A percentile compares a stretch with the other conserved stretches of the same genome.
These are phyloP conservation scores for Brettanomyces nanus DNA, from an alignment of 805 yeast species.

Conservation along the genomic window DNA sequence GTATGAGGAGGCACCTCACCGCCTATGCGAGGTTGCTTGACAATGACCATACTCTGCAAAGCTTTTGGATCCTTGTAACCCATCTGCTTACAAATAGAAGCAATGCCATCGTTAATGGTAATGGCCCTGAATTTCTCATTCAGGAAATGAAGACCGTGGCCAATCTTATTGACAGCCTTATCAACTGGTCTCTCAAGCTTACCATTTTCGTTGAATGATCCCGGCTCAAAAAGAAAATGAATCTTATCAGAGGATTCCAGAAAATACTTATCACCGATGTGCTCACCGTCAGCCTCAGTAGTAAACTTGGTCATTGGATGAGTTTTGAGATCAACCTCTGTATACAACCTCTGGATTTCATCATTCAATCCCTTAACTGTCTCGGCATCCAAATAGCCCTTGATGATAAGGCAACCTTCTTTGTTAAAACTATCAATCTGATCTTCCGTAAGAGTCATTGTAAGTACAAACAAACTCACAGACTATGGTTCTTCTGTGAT, in stretches of 20 bases:
- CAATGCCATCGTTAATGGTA: conserved; percentile 44
- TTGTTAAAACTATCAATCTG: conserved; percentile 42
- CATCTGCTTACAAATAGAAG: conserved; percentile 43
- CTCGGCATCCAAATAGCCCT: conserved; percentile 39
- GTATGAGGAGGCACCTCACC: conserved; percentile 73
- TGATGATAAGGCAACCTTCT: conserved; percentile 58
- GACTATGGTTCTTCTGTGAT: too few species aligned
- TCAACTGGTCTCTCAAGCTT: conserved; percentile 43
- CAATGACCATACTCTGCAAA: conserved; percentile 70
- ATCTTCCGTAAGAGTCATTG: conserved; percentile 32
- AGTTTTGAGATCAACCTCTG: conserved; percentile 38
- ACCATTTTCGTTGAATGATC: conserved; percentile 41
- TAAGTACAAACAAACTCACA: too few species aligned
- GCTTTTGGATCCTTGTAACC: conserved; percentile 59
- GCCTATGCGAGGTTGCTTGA: conserved; percentile 69
- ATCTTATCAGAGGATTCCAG: conserved; percentile 62
- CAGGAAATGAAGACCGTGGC: conserved; percentile 64
- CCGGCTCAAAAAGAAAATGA: conserved; percentile 62
- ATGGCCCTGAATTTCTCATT: conserved; percentile 40
- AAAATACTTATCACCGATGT: conserved; percentile 69
- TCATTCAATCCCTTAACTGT: conserved; percentile 33
- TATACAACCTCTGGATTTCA: conserved; percentile 38
- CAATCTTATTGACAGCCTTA: conserved; percentile 64
- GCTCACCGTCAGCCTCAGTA: conserved; percentile 42
- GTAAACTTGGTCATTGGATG: conserved; percentile 70